Percentiles rank a stretch among this genome's conserved stretches.
Conservation (phyloP, 208 protist species). For the Crithidia brevicula region DNA sequence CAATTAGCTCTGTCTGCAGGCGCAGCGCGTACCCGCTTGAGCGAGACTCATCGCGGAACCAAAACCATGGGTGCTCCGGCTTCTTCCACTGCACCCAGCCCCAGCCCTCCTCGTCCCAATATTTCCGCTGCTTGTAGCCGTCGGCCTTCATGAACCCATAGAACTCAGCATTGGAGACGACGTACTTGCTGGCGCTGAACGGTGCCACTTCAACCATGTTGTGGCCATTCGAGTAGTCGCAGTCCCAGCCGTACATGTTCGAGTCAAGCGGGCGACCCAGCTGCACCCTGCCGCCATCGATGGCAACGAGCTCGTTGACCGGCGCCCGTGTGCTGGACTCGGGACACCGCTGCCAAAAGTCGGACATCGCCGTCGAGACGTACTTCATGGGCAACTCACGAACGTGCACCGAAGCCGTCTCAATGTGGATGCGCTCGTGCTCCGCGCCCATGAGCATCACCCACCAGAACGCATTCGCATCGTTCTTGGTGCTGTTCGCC, state of each 20-base stretch:
- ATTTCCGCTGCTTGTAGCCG: conserved; percentile 90
- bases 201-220: conserved; percentile 79
- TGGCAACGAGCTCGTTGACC: conserved; percentile 80
- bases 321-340: conserved; percentile 52
- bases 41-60: conserved; percentile 81
- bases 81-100: conserved; percentile 94
- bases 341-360: conserved; percentile 80
- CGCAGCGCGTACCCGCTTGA: conserved; percentile 87
- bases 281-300: conserved; percentile 71
- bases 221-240: conserved; percentile 92
- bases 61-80: conserved; percentile 93
- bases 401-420: conserved; percentile 96
- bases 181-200: conserved; percentile 94
- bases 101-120: conserved; percentile 97
- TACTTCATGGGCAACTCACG: conserved; percentile 92
- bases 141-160: conserved; percentile 91
- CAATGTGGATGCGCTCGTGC: conserved; percentile 97
- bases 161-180: conserved; percentile 97
- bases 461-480: conserved; percentile 90
- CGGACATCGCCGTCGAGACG: conserved; percentile 57
- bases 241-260: conserved; percentile 96
- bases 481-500: conserved; percentile 73
- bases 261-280: conserved; percentile 77
- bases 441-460: conserved; percentile 96
- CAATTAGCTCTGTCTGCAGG: conserved; percentile 91